A percentile compares a stretch with the other conserved stretches of the same genome.
phyloP scores from a whole-genome alignment of 768 basidiomycete species.

The Hericium alpestre region DNA sequence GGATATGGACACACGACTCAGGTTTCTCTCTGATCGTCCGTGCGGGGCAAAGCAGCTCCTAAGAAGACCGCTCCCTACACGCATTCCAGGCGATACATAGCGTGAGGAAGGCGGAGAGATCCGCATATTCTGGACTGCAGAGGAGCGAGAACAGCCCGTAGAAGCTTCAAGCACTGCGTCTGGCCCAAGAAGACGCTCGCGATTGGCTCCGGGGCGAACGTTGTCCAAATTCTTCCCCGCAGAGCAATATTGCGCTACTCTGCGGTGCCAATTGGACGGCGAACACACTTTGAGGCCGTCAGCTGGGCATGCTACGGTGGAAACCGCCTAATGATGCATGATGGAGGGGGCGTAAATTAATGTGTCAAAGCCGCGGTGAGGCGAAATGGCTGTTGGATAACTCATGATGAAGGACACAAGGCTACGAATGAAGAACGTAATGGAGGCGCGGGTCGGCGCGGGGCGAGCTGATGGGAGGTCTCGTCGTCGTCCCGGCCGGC shows the following conservation, averaged over 20 bases:
- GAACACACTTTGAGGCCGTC: background rate
- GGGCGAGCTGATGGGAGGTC: background rate
- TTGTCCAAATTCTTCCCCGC: background rate
- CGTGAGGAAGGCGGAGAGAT: background rate
- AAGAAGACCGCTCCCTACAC: background rate
- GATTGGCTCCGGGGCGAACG: background rate
- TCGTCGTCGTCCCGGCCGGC: background rate
- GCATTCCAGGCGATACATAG: background rate
- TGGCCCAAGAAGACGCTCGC: background rate
- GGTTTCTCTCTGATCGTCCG: background rate
- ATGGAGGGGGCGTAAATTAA: background rate
- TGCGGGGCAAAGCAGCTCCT: background rate
- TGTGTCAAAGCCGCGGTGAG: background rate
- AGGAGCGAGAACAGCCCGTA: background rate
- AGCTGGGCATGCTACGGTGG: background rate
- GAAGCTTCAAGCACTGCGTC: too few species aligned
- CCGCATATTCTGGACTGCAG: background rate
- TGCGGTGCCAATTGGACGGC: background rate
- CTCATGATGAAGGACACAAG: background rate
- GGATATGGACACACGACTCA: background rate
- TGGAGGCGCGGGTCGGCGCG: background rate
- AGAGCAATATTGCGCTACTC: background rate
- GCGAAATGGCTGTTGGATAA: background rate
- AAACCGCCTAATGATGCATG: background rate
- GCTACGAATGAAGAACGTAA: background rate